Base-by-base conservation (phyloP, 23 red algal species). In the Gracilaria gracilis region DNA sequence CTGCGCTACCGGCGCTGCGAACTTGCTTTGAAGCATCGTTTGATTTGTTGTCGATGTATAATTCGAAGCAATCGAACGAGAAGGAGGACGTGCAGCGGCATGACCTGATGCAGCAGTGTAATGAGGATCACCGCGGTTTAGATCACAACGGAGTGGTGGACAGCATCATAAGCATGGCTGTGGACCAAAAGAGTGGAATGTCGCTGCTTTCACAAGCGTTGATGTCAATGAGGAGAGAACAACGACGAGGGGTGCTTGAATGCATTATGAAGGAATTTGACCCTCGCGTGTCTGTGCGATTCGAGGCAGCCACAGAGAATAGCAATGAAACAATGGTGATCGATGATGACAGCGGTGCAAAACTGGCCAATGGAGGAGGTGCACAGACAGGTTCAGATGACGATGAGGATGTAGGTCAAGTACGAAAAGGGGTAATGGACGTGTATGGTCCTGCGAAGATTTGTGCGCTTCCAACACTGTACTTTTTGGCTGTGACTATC, bases 211-310 rank as follows among this genome's bases (percentile, higher is more conserved):
- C 88, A 55, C 61, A 54, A 37, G 88, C 75, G 47, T 17, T 92
- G 9, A 92, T 83, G 76, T 69, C 61, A 23, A 69, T 92, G 69
- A 51, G 61, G 17, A 31, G 78, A 53, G 88, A 92, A 25, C 58
- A 92, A 76, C 76, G 88, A 59, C 61, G 88, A 29, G 88, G 88
- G 2, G 79, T 92, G 4, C 50, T 92, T 13, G 76, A 83, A 38
- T 69, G 77, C 61, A 23, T 92, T 11, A 39, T 92, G 57, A 58
- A 76, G 14, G 88, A 92, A 59, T 92, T 92, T 73, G 88, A 92
- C 61, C 88, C 88, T 16, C 88, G 88, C 23, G 78, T 83, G 28
- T 82, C 33, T 34, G 77, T 92, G 33, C 36, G 62, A 36, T 2
- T 85, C 13, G 78, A 75, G 23, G 13, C 49, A 47, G 17, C 51